Evolutionary conservation across 192 early-diverging fungal genomes (phyloP), one percentile per base, ranked within the genome.

Genomic region (Thamnidium elegans): DNA sequence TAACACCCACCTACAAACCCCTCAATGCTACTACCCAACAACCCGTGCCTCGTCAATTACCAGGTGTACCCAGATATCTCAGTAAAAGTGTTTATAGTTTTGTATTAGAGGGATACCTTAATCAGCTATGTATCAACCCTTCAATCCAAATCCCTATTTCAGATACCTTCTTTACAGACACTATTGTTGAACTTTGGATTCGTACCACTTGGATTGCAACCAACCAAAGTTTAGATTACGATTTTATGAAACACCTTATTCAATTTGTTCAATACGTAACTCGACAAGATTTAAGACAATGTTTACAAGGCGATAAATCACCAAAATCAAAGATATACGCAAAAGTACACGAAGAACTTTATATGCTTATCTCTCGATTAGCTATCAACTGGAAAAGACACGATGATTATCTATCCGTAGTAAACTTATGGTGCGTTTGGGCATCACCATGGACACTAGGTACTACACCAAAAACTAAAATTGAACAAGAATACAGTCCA

Each of bases 151-250:
- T 26, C 1, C 26, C 26, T 2, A 26, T 26, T 1, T 26, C 26
- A 56, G 55, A 39, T 0, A 56, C 55, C n/a, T 34, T 56, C 31
- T 56, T 56, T 17, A 11, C 36, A 10, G 55, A 56, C n/a, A 19
- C 55, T 3, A 36, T 30, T 19, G 32, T 56, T 2, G 55, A 56
- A 34, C 8, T 56, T 7, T 56, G 55, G 55, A 36, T 56, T 4
- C 55, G 55, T 3, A 56, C 32, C 1, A 10, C 34, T 17, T 56
- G 31, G 8, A 32, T 56, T 6, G n/a, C 15, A 2, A 17, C 6
- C 2, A 56, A 56, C 3, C 31, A 34, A 1, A 32, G 31, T 13
- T 30, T 56, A 6, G 15, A 34, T 31, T 6, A 0, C 2, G 55
- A 56, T n/a, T 30, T 56, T 3, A 32, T 56, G 17, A 15, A 32